Evolutionary conservation across 441 rosid genomes (phyloP), one percentile per base, ranked within the genome.

Genomic region (Eruca vesicaria): DNA sequence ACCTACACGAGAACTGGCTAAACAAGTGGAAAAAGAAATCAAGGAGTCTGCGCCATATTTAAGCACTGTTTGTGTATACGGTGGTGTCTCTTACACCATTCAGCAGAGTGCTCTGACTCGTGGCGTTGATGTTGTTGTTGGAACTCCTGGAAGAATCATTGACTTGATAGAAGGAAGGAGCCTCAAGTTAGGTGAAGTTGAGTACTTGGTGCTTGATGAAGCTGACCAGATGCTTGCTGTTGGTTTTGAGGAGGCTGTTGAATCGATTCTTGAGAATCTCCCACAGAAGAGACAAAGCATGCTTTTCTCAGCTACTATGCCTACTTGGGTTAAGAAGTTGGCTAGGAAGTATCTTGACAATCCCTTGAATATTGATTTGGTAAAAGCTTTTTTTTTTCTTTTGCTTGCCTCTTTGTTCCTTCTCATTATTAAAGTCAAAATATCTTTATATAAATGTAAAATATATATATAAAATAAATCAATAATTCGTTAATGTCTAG

Each of bases 221-320:
- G 99, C 98, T 69, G 99, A 94, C 77, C 98, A 89, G 86, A 94
- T 94, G 99, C 99, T 94, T 86, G 97, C 98, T 0, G 96, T 95
- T 82, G 99, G 99, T 32, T 95, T 95, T 68, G 99, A 93, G 87
- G 98, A 95, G 84, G 98, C 85, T 35, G 99, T 95, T 4, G 99
- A 95, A 75, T 75, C 87, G 12, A 95, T 95, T 82, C 83, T 95
- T 53, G 93, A 95, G 81, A 89, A 88, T 82, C 91, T 95, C 31
- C 97, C 99, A 1, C 15, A 87, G 6, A 85, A 93, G 80, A 57
- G 98, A 59, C 99, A 95, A 53, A 95, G 93, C 86, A 93, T 93
- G 99, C 98, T 95, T 77, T 95, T 95, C 87, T 95, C 99, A 43
- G 99, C 99, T 55, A 95, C 99, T 60, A 95, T 95, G 98, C 99